Conservation (phyloP, 2,329 filamentous ascomycete species). For the Aspergillus intermedius region DNA sequence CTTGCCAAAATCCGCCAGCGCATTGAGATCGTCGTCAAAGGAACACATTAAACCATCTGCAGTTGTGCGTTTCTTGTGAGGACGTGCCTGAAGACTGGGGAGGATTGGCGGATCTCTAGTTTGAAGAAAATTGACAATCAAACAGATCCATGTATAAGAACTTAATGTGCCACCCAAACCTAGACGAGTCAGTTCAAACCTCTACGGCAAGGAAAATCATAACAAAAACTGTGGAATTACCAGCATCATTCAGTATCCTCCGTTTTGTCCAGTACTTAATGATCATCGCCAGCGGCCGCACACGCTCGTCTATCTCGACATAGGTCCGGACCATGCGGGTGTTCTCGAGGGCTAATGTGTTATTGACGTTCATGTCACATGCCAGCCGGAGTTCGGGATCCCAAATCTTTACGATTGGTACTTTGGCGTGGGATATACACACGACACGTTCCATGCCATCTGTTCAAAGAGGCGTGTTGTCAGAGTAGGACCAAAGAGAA, state of each 20-base stretch:
- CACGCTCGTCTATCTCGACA: slow-evolving; percentile 83
- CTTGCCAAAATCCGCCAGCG: slow-evolving; percentile 65
- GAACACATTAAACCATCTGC: slow-evolving; percentile 62
- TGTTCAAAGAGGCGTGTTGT: slow-evolving; percentile 32
- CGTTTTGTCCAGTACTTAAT: slow-evolving; percentile 96
- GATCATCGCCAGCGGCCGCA: slow-evolving; percentile 89
- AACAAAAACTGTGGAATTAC: slow-evolving; percentile 47
- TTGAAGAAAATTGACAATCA: slow-evolving; percentile 95
- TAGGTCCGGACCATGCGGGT: slow-evolving; percentile 98
- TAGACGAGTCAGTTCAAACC: slow-evolving; percentile 33
- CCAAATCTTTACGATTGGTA: slow-evolving; percentile 98
- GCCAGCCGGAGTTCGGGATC: slow-evolving; percentile 84
- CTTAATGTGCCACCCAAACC: slow-evolving; percentile 90
- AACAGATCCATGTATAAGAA: slow-evolving; percentile 98
- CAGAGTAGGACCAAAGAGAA: slow-evolving; percentile 1
- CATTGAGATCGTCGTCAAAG: slow-evolving; percentile 80
- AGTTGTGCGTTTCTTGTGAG: slow-evolving; percentile 54
- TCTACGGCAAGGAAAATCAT: not conserved
- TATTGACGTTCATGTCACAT: slow-evolving; percentile 99
- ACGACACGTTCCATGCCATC: slow-evolving; percentile 96
- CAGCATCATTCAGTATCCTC: slow-evolving; percentile 91
- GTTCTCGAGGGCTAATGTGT: slow-evolving; percentile 88
- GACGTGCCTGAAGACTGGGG: slow-evolving; percentile 73
- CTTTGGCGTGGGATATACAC: slow-evolving; percentile 89
- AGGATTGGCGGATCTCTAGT: slow-evolving; percentile 76